These are phyloP conservation scores for Zygosaccharomyces kombuchaensis DNA, from an alignment of 805 yeast genomes.

Conservation along the genomic window DNA sequence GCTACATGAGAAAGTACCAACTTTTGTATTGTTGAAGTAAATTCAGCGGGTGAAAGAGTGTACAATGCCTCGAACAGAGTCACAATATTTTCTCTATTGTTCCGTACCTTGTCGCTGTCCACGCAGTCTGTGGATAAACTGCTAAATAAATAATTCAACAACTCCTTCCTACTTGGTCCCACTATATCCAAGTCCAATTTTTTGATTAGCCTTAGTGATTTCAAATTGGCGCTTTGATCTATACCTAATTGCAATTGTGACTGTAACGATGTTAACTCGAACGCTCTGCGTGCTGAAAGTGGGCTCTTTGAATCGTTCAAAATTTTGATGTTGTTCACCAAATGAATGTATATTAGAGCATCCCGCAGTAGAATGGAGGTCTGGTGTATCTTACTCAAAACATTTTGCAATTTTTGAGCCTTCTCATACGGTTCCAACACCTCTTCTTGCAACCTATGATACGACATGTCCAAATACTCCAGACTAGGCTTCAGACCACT, in stretches of 20 bases:
- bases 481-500: slow-evolving; percentile 22
- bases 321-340: slow-evolving; percentile 22
- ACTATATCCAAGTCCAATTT: slow-evolving; percentile 20
- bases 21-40: slow-evolving; percentile 21
- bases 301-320: slow-evolving; percentile 5
- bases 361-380: slow-evolving; percentile 32
- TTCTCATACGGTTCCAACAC: slow-evolving; percentile 29
- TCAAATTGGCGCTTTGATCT: slow-evolving; percentile 26
- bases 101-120: slow-evolving; percentile 9
- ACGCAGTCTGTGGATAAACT: slow-evolving; percentile 17
- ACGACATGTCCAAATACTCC: slow-evolving; percentile 30
- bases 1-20: slow-evolving; percentile 20
- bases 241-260: slow-evolving; percentile 26
- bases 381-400: slow-evolving; percentile 33
- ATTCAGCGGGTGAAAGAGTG: slow-evolving; percentile 25
- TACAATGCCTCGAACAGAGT: slow-evolving; percentile 17
- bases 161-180: slow-evolving; percentile 20
- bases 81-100: slow-evolving; percentile 10
- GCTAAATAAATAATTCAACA: slow-evolving; percentile 18
- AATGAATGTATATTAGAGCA: slow-evolving; percentile 27
- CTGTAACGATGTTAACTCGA: slow-evolving; percentile 25
- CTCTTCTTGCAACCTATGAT: slow-evolving; percentile 30
- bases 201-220: slow-evolving; percentile 27
- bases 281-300: slow-evolving; percentile 12
- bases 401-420: slow-evolving; percentile 29